Evolutionary conservation across 1,284 basidiomycete species (phyloP).

Genomic region (Irpex sp.): DNA sequence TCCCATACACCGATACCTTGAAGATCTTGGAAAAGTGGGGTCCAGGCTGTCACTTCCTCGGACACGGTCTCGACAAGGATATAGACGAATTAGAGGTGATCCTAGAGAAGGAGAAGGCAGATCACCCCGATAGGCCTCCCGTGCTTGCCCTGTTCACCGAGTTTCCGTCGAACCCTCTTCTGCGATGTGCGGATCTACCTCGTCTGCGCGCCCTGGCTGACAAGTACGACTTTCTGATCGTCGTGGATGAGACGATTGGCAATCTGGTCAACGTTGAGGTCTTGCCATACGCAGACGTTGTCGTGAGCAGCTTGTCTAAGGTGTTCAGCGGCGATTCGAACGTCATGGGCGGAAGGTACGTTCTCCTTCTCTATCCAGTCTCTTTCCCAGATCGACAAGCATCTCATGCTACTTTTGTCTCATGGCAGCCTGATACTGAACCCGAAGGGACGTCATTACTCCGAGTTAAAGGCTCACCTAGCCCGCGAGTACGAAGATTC

Average conservation of each 20-base stretch:
- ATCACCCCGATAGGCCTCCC: slow-evolving; percentile 44
- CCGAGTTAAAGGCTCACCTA: slow-evolving; percentile 59
- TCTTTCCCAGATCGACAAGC: slow-evolving; percentile 3
- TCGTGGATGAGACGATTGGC: slow-evolving; percentile 95
- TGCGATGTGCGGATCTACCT: slow-evolving; percentile 81
- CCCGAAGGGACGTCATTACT: slow-evolving; percentile 70
- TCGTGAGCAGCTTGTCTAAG: slow-evolving; percentile 94
- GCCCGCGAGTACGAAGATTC: slow-evolving; percentile 76
- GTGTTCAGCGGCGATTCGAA: slow-evolving; percentile 95
- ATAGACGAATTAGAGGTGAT: slow-evolving; percentile 71
- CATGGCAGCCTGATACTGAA: slow-evolving; percentile 76
- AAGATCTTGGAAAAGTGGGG: slow-evolving; percentile 98
- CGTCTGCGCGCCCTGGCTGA: slow-evolving; percentile 82
- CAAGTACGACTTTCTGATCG: slow-evolving; percentile 83
- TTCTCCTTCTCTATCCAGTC: slow-evolving; percentile 10
- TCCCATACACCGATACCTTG: slow-evolving; percentile 97
- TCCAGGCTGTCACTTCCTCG: slow-evolving; percentile 89
- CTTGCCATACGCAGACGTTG: slow-evolving; percentile 85
- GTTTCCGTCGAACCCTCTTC: slow-evolving; percentile 92
- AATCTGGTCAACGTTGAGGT: slow-evolving; percentile 97
- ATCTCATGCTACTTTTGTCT: neutral
- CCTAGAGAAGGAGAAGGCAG: slow-evolving; percentile 44
- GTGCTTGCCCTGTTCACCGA: slow-evolving; percentile 77
- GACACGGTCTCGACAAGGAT: slow-evolving; percentile 76
- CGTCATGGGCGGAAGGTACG: slow-evolving; percentile 95